Base-by-base conservation (phyloP, 139 green algal species). In the Gonium pectorale region DNA sequence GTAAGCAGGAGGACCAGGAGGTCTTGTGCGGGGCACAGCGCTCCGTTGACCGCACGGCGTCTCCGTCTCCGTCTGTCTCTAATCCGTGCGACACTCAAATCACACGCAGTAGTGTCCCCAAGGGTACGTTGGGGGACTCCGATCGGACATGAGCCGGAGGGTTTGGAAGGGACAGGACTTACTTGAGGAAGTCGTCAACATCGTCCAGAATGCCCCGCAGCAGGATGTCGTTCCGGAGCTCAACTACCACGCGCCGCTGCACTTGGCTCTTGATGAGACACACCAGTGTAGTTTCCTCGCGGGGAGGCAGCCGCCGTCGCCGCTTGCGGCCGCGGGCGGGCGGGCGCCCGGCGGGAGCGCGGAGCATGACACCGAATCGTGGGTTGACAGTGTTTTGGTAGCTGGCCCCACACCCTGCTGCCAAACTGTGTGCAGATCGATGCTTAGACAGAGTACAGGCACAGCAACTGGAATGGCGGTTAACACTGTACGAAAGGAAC, bases 121-220 rank as follows among this genome's bases (percentile, higher is more conserved):
- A n/a, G n/a, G n/a, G n/a, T n/a, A n/a, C n/a, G n/a, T n/a, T n/a
- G n/a, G n/a, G n/a, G n/a, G n/a, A n/a, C n/a, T n/a, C n/a, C n/a
- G n/a, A n/a, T n/a, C n/a, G n/a, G n/a, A n/a, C n/a, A n/a, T n/a
- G n/a, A n/a, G n/a, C n/a, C n/a, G n/a, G n/a, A n/a, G n/a, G n/a
- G n/a, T n/a, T n/a, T n/a, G n/a, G n/a, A n/a, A n/a, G n/a, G n/a
- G n/a, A n/a, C n/a, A 35, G 2, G 21, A 77, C 88, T 86, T 80
- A 91, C 88, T 91, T 91, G 64, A 89, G 80, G 59, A 73, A 91
- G 19, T 91, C 88, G n/a, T 91, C 88, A 1, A 83, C 74, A 17
- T 83, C 68, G 37, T 89, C 84, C 38, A 91, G 49, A 22, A 21
- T 59, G 0, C 84, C 88, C n/a, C 74, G 77, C 41, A 91, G 49